Evolutionary conservation across 352 stramenopile species (phyloP).

Genomic region (Globisporangium sylvaticum): DNA sequence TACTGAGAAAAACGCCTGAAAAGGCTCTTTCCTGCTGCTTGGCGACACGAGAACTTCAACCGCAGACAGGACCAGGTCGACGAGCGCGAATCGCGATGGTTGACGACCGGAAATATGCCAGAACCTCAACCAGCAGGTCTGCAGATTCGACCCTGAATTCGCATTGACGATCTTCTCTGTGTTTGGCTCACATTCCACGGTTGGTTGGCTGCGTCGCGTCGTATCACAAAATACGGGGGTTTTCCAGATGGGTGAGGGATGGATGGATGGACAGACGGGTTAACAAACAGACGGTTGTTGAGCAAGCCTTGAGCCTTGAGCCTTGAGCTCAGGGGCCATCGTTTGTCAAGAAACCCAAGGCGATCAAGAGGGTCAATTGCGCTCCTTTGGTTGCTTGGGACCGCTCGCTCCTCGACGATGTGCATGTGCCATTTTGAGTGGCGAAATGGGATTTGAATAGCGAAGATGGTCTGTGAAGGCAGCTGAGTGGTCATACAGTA

Average conservation of each 20-base stretch:
- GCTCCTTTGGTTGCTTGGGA: background rate
- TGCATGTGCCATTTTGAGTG: background rate
- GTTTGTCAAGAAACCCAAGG: background rate
- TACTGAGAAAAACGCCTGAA: slow-evolving; percentile 1
- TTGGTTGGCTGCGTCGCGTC: background rate
- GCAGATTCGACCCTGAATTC: background rate
- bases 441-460: background rate
- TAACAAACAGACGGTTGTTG: background rate
- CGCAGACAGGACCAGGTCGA: background rate
- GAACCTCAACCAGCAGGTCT: too few relatives aligned
- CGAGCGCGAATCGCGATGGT: background rate
- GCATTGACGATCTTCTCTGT: background rate
- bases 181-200: background rate
- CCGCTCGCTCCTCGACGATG: background rate
- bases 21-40: slow-evolving; percentile 3
- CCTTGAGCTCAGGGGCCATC: too few relatives aligned
- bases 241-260: background rate
- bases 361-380: background rate
- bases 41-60: background rate
- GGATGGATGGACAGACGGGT: background rate
- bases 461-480: background rate
- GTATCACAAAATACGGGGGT: background rate
- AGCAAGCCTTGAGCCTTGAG: background rate
- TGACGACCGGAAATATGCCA: background rate
- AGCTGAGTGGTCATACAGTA: background rate